Evolutionary conservation across 1,139 yeast genomes (phyloP).

Genomic region (Trichomonascaceae sp.): DNA sequence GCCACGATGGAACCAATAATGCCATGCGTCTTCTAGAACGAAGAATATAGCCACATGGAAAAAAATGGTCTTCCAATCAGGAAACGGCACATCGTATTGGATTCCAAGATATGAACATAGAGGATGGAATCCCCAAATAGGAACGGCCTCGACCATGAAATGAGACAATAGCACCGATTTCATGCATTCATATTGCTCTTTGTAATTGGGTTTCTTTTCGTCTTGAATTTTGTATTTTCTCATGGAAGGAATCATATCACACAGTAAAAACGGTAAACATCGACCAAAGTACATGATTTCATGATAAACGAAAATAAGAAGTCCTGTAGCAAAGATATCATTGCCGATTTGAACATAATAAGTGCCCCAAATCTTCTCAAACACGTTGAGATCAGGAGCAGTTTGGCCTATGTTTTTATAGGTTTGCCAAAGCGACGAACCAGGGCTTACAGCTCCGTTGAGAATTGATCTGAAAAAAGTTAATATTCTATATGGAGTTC

Average conservation of each 20-base stretch:
- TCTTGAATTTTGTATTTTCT: conserved; percentile 76
- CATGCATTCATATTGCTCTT: conserved; percentile 90
- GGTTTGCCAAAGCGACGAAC: conserved; percentile 19
- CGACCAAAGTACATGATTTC: conserved; percentile 83
- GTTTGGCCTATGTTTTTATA: conserved; percentile 13
- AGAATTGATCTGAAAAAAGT: conserved; percentile 1
- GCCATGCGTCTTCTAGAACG: conserved; percentile 89
- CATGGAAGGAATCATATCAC: conserved; percentile 72
- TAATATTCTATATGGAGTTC: too few relatives aligned
- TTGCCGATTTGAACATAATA: conserved; percentile 73
- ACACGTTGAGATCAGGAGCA: conserved; percentile 19
- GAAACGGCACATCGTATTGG: conserved; percentile 74
- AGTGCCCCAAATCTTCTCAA: conserved; percentile 77
- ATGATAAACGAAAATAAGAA: conserved; percentile 68
- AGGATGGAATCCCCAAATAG: conserved; percentile 96
- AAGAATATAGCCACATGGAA: conserved; percentile 70
- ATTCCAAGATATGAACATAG: conserved; percentile 75
- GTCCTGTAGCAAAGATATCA: conserved; percentile 79
- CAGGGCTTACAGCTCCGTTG: conserved; percentile 14
- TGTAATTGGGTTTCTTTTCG: conserved; percentile 64
- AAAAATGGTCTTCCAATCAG: conserved; percentile 50
- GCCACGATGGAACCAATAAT: conserved; percentile 86
- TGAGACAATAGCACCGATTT: conserved; percentile 79
- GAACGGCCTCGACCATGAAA: conserved; percentile 86
- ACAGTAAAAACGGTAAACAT: conserved; percentile 79